Conservation (phyloP, 2,329 filamentous ascomycete species). For the Eutypa lata region DNA sequence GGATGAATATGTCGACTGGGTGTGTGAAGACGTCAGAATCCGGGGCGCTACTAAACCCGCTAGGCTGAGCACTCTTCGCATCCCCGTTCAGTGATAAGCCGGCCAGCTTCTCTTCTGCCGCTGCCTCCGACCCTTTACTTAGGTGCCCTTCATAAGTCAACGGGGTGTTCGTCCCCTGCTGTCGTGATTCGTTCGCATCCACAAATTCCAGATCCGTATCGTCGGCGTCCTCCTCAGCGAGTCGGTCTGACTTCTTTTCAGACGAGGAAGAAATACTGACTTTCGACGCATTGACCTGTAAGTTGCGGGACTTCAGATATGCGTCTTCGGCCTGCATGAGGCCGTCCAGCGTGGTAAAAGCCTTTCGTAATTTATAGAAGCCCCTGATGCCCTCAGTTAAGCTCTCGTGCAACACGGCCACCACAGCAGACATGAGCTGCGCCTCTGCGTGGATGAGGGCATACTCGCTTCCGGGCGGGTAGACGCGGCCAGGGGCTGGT, state of each 20-base stretch:
- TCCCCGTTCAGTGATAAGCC: conserved; percentile 19
- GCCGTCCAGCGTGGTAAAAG: conserved; percentile 75
- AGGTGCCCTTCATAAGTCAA: conserved; percentile 43
- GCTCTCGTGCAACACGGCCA: conserved; percentile 88
- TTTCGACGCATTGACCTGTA: conserved; percentile 22
- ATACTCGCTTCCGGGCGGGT: conserved; percentile 83
- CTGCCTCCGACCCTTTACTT: conserved; percentile 28
- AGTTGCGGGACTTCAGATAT: conserved; percentile 34
- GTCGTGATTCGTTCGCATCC: conserved; percentile 50
- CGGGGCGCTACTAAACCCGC: conserved; percentile 36
- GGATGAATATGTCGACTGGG: conserved; percentile 81
- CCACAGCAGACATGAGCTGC: conserved; percentile 84
- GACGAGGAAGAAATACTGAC: conserved; percentile 11
- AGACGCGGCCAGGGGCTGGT: conserved; percentile 49
- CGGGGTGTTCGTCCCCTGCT: conserved; percentile 43
- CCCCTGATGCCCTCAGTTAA: conserved; percentile 86
- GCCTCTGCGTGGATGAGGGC: conserved; percentile 79
- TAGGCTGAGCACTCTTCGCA: not conserved
- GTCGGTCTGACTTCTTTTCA: conserved; percentile 15
- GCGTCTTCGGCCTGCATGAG: conserved; percentile 74
- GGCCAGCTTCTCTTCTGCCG: conserved; percentile 22
- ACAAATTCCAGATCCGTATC: conserved; percentile 50
- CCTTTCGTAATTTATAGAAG: conserved; percentile 90
- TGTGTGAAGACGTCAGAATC: conserved; percentile 67
- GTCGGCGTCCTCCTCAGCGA: conserved; percentile 32